Evolutionary conservation across 192 early-diverging fungal species (phyloP).

Genomic region (Chytriomyces hyalinus): DNA sequence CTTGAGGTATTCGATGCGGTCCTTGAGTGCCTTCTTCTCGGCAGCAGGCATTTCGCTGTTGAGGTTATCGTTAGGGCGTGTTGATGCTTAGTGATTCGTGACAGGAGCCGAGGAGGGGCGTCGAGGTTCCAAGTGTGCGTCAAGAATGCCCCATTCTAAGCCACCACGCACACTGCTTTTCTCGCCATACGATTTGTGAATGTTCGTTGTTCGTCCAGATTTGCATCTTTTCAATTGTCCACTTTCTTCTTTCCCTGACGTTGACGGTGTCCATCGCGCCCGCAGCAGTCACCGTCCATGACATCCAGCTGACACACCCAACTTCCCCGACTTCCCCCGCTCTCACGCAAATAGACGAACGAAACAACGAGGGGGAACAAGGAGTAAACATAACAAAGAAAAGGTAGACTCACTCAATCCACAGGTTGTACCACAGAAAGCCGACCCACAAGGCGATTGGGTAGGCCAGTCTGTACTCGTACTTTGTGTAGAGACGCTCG

Average conservation of each 20-base stretch:
- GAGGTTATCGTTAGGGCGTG: neutral
- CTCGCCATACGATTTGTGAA: too few species aligned
- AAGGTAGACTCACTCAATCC: conserved; percentile 51
- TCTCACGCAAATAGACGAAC: neutral
- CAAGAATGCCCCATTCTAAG: too few species aligned
- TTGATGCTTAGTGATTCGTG: neutral
- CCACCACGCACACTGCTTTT: too few species aligned
- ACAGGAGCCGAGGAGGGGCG: neutral
- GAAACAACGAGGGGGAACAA: neutral
- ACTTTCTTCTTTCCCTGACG: too few species aligned
- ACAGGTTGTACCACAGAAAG: conserved; percentile 54
- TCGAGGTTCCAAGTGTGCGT: too few species aligned
- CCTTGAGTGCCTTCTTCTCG: conserved; percentile 54
- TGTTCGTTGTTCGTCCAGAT: too few species aligned
- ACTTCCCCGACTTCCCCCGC: conserved; percentile 12
- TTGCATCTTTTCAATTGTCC: too few species aligned
- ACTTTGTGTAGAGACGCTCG: conserved; percentile 51
- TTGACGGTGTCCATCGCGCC: too few species aligned
- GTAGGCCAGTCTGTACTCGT: conserved; percentile 52
- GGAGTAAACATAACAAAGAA: neutral
- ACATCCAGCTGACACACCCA: too few species aligned
- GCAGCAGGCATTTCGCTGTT: conserved; percentile 41
- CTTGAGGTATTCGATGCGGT: conserved; percentile 43
- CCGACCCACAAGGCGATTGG: conserved; percentile 53
- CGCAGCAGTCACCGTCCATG: too few species aligned